A percentile compares a stretch with the other conserved stretches of the same genome.
These are phyloP conservation scores for Candida nitratophila DNA, from an alignment of 805 yeast genomes.

Conservation along the genomic window DNA sequence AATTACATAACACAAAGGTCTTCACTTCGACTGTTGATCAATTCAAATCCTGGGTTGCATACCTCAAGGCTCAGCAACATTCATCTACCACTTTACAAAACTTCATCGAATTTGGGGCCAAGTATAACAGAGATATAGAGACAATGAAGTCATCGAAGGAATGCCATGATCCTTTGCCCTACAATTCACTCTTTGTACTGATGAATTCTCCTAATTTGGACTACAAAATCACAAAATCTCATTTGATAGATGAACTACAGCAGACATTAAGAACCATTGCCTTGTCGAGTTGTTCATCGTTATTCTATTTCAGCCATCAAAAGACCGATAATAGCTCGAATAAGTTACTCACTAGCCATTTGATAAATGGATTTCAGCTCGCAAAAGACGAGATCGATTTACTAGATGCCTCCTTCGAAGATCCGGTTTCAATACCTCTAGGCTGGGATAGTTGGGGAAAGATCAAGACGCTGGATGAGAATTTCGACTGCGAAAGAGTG, in stretches of 20 bases:
- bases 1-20: not conserved
- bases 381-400: conserved; percentile 1
- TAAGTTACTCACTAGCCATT: conserved; percentile 1
- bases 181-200: not conserved
- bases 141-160: not conserved
- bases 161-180: not conserved
- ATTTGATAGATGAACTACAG: conserved; percentile 1
- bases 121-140: not conserved
- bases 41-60: not conserved
- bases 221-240: not conserved
- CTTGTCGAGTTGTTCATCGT: not conserved
- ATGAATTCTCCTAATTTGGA: not conserved
- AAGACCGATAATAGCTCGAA: conserved; percentile 2
- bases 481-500: conserved; percentile 20
- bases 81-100: not conserved
- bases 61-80: not conserved
- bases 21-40: not conserved
- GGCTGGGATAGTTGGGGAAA: conserved; percentile 49
- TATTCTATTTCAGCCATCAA: not conserved
- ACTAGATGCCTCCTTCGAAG: not conserved
- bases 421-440: conserved; percentile 29
- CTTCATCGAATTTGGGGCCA: not conserved
- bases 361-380: not conserved
- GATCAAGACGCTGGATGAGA: conserved; percentile 33
- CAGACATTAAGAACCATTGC: not conserved